Conservation (phyloP, 495 filamentous ascomycete genomes). For the Talaromyces adpressus region DNA sequence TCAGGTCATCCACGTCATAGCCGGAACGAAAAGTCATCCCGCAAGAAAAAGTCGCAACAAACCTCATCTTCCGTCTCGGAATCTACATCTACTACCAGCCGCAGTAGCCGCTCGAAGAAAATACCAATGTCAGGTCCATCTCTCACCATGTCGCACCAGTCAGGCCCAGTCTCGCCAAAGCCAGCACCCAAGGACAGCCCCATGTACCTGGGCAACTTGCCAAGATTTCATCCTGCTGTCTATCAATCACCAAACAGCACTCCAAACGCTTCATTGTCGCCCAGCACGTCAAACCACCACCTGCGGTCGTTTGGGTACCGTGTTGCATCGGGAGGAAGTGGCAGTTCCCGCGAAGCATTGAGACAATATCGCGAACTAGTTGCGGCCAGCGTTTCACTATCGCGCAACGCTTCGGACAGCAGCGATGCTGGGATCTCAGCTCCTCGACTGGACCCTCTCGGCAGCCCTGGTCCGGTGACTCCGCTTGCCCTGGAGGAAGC, state of each 20-base stretch:
- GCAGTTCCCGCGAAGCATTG: conserved; percentile 26
- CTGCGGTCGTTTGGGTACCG: conserved; percentile 20
- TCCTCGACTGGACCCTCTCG: conserved; percentile 59
- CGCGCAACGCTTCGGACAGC: conserved; percentile 22
- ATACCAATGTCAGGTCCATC: conserved; percentile 17
- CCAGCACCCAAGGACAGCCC: conserved; percentile 22
- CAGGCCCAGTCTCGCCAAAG: conserved; percentile 28
- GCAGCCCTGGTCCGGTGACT: conserved; percentile 73
- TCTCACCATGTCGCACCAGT: conserved; percentile 29
- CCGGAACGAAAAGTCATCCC: background rate
- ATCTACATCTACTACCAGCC: conserved; percentile 3
- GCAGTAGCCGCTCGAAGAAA: background rate
- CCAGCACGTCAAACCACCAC: conserved; percentile 8
- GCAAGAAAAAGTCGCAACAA: conserved; percentile 1
- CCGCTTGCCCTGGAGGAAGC: conserved; percentile 62
- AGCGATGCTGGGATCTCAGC: conserved; percentile 42
- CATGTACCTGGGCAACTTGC: conserved; percentile 37
- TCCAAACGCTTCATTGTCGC: conserved; percentile 10
- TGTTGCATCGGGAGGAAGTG: conserved; percentile 16
- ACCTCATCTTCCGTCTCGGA: background rate
- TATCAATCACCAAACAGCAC: conserved; percentile 27
- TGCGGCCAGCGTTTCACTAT: conserved; percentile 17
- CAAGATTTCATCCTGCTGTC: conserved; percentile 43
- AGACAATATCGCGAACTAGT: conserved; percentile 34
- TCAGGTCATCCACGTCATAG: conserved; percentile 6